Evolutionary conservation across 257 asterid genomes (phyloP), one percentile per base, ranked within the genome.

Genomic region (Solanum clarkiae): DNA sequence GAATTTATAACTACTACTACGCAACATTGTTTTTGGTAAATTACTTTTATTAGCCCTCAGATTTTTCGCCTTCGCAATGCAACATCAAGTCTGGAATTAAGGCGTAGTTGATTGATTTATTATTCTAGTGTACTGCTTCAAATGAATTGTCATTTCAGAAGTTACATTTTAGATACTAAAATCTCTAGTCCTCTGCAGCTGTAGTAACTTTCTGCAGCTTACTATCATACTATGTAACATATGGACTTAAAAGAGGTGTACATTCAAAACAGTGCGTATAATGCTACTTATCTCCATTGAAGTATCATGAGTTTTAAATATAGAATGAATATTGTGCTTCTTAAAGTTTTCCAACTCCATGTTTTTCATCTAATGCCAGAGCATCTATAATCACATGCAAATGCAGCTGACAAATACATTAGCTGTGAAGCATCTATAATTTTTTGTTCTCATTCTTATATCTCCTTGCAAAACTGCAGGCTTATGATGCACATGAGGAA

Each of bases 401-500:
- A 47, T 49, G 60, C 44, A 14, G 60, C 15, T 77, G 82, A 16
- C 63, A 77, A 15, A 26, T 77, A 77, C 24, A 51, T 53, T 26
- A 51, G 26, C 36, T 51, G 82, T 77, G 24, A 26, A 51, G 63
- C 17, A 77, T 77, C 82, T 26, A 77, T 51, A 15, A 51, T 26
- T 51, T 77, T 77, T 16, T 51, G 63, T 26, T 51, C 26, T 53
- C 14, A 29, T 51, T 26, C 65, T 77, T 10, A 51, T 24, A 51
- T 77, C 49, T 77, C 65, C 65, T 53, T 77, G 1, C 26, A 77
- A n/a, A 51, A 26, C 14, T 86, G 81, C 88, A 92, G 94, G 87
- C 88, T 32, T 84, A 86, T 85, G 94, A 90, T 85, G 90, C 88
- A 26, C 88, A 87, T 29, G 94, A 89, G 92, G 94, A 92, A 86